Evolutionary conservation across 75 land plant species (phyloP).

Genomic region (Ceratopteris richardii): DNA sequence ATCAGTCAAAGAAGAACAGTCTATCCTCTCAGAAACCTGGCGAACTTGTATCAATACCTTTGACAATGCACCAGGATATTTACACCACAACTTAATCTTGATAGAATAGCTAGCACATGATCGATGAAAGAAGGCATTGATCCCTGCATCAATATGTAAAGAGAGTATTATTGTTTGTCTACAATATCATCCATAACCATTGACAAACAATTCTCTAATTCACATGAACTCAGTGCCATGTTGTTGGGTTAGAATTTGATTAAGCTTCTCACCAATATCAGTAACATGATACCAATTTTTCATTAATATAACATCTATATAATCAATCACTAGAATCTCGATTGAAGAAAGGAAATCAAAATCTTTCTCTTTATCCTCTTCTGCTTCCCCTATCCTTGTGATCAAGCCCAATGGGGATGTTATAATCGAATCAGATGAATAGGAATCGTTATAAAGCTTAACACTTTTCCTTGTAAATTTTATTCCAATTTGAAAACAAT

Average conservation of each 20-base stretch:
- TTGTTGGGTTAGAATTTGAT: slow-evolving; percentile 59
- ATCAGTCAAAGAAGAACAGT: slow-evolving; percentile 40
- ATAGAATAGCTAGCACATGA: slow-evolving; percentile 64
- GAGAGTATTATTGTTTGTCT: slow-evolving; percentile 77
- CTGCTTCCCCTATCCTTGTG: slow-evolving; percentile 64
- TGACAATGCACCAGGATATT: slow-evolving; percentile 68
- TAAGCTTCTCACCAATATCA: slow-evolving; percentile 57
- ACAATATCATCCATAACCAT: slow-evolving; percentile 72
- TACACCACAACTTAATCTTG: slow-evolving; percentile 62
- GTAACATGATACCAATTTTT: slow-evolving; percentile 92
- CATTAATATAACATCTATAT: slow-evolving; percentile 88
- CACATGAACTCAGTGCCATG: slow-evolving; percentile 92
- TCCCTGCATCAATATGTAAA: slow-evolving; percentile 2
- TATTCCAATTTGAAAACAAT: slow-evolving; percentile 79
- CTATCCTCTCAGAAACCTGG: slow-evolving; percentile 64
- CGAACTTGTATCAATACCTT: slow-evolving; percentile 70
- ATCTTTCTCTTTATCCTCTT: slow-evolving; percentile 65
- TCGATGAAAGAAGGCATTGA: slow-evolving; percentile 35
- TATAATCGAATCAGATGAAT: slow-evolving; percentile 83
- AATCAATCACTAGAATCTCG: slow-evolving; percentile 83
- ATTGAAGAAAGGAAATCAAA: slow-evolving; percentile 93
- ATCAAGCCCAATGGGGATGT: slow-evolving; percentile 82
- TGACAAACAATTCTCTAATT: slow-evolving; percentile 76
- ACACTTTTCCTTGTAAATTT: slow-evolving; percentile 83
- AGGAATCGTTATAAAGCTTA: slow-evolving; percentile 77